Percentiles rank a stretch among this genome's conserved stretches.
phyloP scores from a whole-genome alignment of 163 green algal genomes.

The Chlorella variabilis region DNA sequence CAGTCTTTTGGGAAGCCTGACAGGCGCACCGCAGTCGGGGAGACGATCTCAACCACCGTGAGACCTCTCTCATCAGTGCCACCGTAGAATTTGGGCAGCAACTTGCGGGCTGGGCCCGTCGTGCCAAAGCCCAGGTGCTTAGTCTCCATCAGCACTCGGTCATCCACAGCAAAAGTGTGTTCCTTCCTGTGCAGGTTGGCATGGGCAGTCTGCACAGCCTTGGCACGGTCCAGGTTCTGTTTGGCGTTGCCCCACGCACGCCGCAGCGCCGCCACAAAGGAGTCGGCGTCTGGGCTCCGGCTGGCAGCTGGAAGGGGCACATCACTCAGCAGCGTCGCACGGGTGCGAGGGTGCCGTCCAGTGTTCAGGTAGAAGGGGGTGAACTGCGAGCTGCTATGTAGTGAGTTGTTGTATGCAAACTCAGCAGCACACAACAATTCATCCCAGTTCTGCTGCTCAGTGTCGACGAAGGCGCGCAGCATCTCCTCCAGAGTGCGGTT shows the following conservation, averaged over 20 bases:
- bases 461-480: constrained; percentile 31
- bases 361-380: constrained; percentile 21
- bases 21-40: too few species aligned
- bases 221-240: background rate
- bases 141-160: background rate
- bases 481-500: constrained; percentile 67
- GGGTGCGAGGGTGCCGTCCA: background rate
- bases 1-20: too few species aligned
- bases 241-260: background rate
- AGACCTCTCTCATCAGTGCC: too few species aligned
- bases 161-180: background rate
- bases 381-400: background rate
- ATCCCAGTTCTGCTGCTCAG: constrained; percentile 11
- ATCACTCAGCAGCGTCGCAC: background rate
- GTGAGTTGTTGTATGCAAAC: constrained; percentile 38
- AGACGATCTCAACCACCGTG: too few species aligned
- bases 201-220: background rate
- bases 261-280: background rate
- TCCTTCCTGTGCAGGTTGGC: background rate
- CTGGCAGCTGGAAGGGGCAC: background rate
- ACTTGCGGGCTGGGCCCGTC: background rate
- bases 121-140: background rate
- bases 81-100: background rate
- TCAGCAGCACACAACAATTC: background rate
- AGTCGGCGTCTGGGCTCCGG: background rate